Base-by-base conservation (phyloP, 202 grass and related monocot species). In the Carex arenaria region DNA sequence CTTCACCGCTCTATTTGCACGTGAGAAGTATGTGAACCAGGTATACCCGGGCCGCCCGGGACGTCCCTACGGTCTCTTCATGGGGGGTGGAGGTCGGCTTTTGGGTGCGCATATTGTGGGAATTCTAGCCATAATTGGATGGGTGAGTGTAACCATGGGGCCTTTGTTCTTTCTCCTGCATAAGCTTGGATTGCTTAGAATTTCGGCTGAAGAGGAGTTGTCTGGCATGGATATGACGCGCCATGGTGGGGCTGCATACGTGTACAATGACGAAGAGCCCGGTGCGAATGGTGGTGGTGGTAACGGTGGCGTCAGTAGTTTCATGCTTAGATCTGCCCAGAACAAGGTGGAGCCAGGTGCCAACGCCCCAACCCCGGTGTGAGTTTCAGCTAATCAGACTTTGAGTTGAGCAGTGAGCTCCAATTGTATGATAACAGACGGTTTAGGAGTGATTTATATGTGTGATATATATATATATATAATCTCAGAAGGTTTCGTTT, bases 1-100 rank as follows among this genome's bases (percentile, higher is more conserved):
- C 87, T 98, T 95, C 95, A 98, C 95, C 4, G 84, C 87, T 13
- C 95, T 98, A 20, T 98, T 98, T 85, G 95, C 95, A 4, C 82
- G 64, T 10, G 4, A 63, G 83, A 74, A 86, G 83, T 98, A 98
- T 72, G 92, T 98, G 22, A 90, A 92, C 76, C 61, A 98, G 77
- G 89, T 90, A 26, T 95, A 93, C 85, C 67, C 61, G 9, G 17
- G 82, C 64, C 68, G 72, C 3, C 42, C 62, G 1, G 89, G 86
- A 13, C 80, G 92, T 54, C 91, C 89, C 2, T 98, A 98, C 89
- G 92, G 92, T 6, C 89, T 98, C 32, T 95, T 98, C 80, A 88
- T 98, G 95, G 92, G 95, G 17, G 95, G 95, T 77, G 95, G 95
- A 49, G 95, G 90, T 0, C 78, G 79, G 1, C 92, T 95, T 10